Evolutionary conservation across 2,329 filamentous ascomycete species (phyloP), one percentile per base, ranked within the genome.

Genomic region (Ascochyta clinopodiicola): DNA sequence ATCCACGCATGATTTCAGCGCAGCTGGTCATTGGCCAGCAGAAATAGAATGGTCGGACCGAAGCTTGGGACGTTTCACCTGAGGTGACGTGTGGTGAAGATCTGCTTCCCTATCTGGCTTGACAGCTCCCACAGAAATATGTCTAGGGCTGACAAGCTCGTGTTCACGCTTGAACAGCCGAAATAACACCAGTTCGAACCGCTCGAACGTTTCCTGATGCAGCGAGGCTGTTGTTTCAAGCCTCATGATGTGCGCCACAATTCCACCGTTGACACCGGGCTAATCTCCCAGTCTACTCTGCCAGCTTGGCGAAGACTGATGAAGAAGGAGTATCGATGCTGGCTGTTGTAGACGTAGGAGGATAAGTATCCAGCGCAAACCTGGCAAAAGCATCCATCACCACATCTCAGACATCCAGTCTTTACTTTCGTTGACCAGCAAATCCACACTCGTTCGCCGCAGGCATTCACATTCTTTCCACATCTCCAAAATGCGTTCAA

Each of bases 401-500:
- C 19, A 29, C 42, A 46, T 17, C 24, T 36, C 31, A 47, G 36
- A 27, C 31, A 45, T 6, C 35, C 24, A 34, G 4, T 49, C 44
- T 49, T 17, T 25, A 29, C 31, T 7, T 25, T 44, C 32, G 13
- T 15, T 57, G n/a, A 29, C 15, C 12, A 31, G 9, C 19, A 44
- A 29, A 47, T 27, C 0, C 25, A 25, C 24, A 29, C 25, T 34
- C 40, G 7, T 39, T 55, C 22, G 32, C 22, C 24, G 43, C 7
- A 39, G 21, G 17, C 39, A 47, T 47, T 25, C 15, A 52, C 50
- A 43, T 35, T 53, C 37, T 31, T 47, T 44, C 27, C 27, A 35
- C 31, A 22, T 31, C 25, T 45, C 44, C 50, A 61, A 44, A 7
- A 71, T 71, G 68, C 67, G 53, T 45, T 57, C 58, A 44, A 50